Conservation (phyloP, 2,329 filamentous ascomycete genomes). For the Didymella segeticola region DNA sequence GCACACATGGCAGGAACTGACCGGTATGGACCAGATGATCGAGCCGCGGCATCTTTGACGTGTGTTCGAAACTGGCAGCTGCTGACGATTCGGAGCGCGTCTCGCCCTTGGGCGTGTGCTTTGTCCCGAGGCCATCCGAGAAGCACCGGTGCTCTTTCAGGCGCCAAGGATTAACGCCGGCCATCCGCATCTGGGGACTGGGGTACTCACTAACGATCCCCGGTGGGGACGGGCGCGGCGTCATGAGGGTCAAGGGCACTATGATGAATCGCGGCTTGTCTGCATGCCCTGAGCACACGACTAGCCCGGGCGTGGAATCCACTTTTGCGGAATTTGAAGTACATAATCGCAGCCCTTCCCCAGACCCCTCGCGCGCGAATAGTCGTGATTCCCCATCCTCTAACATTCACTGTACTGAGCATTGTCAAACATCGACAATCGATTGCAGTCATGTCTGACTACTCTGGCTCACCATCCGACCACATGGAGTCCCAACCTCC, state of each 20-base stretch:
- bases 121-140: conserved; percentile 44
- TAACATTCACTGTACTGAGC: conserved; percentile 23
- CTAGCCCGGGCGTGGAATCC: conserved; percentile 38
- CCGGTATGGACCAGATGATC: conserved; percentile 16
- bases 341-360: conserved; percentile 43
- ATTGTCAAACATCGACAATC: conserved; percentile 20
- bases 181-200: conserved; percentile 47
- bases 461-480: conserved; percentile 46
- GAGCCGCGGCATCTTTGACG: conserved; percentile 30
- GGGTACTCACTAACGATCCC: conserved; percentile 46
- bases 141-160: conserved; percentile 34
- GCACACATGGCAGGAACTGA: conserved; percentile 11
- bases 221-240: conserved; percentile 42
- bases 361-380: conserved; percentile 32
- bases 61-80: conserved; percentile 17
- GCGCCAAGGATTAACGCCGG: conserved; percentile 41
- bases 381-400: conserved; percentile 22
- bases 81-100: conserved; percentile 35
- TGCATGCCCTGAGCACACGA: conserved; percentile 38
- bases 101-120: conserved; percentile 25
- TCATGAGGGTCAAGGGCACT: conserved; percentile 45
- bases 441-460: conserved; percentile 46
- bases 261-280: conserved; percentile 40
- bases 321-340: conserved; percentile 41
- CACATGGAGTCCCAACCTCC: conserved; percentile 44